Conservation (phyloP, 495 filamentous ascomycete genomes). For the Aspergillus sclerotiicarbonarius region DNA sequence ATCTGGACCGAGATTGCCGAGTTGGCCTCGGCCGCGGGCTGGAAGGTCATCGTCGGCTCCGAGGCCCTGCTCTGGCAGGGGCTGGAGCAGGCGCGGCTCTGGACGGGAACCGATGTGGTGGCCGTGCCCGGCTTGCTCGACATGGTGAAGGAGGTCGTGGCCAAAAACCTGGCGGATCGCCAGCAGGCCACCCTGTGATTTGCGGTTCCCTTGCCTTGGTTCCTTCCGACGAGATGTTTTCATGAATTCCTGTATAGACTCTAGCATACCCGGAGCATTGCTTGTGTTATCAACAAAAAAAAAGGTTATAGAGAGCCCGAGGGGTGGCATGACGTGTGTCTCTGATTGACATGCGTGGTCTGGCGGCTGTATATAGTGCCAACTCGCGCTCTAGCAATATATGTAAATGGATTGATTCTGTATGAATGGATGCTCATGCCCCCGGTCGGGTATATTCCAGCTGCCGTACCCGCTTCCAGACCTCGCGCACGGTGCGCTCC, state of each 20-base stretch:
- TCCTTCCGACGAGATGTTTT: conserved; percentile 17
- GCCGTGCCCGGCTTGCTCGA: conserved; percentile 51
- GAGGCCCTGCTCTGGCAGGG: conserved; percentile 77
- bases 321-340: conserved; percentile 1
- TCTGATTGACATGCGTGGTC: not conserved
- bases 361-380: conserved; percentile 15
- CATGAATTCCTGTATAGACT: conserved; percentile 29
- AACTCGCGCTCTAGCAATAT: not conserved
- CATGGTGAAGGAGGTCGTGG: conserved; percentile 51
- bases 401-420: not conserved
- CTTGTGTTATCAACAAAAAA: conserved; percentile 19
- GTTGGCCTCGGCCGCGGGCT: conserved; percentile 55
- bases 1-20: conserved; percentile 63
- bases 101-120: conserved; percentile 55
- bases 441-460: conserved; percentile 62
- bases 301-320: not conserved
- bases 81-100: conserved; percentile 65
- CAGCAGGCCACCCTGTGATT: conserved; percentile 31
- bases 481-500: conserved; percentile 64
- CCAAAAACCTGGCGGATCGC: conserved; percentile 37
- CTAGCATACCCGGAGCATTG: conserved; percentile 27
- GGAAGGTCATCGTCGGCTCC: conserved; percentile 67
- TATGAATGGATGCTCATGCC: conserved; percentile 17
- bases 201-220: conserved; percentile 1
- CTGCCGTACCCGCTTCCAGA: conserved; percentile 61